Conservation (phyloP, 164 flowering plant genomes). For the Piper betle region DNA sequence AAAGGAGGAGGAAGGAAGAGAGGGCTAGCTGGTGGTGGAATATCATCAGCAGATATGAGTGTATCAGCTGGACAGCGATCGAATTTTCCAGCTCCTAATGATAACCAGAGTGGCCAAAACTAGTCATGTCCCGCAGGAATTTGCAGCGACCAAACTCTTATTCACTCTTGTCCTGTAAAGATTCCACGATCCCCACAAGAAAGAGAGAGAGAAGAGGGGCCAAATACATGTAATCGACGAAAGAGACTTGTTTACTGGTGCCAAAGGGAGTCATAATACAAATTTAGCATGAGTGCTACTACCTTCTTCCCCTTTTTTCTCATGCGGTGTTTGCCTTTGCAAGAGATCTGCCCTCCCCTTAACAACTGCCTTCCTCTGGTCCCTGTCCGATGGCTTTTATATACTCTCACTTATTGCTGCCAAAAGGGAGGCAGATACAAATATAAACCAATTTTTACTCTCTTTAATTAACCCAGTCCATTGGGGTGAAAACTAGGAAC, state of each 20-base stretch:
- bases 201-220: slow-evolving; percentile 1
- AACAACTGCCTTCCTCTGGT: not conserved
- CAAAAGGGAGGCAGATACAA: not conserved
- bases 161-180: not conserved
- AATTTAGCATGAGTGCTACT: not conserved
- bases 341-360: not conserved
- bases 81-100: not conserved
- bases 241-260: not conserved
- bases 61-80: not conserved
- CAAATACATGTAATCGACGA: not conserved
- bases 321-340: not conserved
- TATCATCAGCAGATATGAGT: not conserved
- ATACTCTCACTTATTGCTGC: not conserved
- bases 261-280: not conserved
- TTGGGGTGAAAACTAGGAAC: too few relatives aligned
- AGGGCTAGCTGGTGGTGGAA: too few relatives aligned
- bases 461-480: too few relatives aligned
- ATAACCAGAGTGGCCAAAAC: not conserved
- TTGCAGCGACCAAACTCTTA: not conserved
- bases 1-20: too few relatives aligned
- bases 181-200: not conserved
- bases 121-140: not conserved
- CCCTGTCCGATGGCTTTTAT: not conserved
- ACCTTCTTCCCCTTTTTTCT: not conserved
- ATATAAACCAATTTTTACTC: not conserved